phyloP scores from a whole-genome alignment of 306 rosid genomes.

The Quillaja saponaria region DNA sequence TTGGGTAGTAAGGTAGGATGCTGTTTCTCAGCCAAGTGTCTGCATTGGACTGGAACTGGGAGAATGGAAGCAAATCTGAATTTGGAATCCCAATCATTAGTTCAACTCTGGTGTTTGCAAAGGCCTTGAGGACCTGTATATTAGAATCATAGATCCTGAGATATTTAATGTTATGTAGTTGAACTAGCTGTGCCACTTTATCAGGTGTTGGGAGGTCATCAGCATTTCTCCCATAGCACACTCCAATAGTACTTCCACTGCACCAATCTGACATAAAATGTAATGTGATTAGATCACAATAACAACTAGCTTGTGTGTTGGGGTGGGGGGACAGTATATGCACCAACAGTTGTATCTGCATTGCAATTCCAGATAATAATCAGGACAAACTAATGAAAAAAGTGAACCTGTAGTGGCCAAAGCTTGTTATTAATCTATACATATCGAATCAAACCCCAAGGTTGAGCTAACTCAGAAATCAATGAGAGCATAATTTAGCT shows the following conservation, averaged over 20 bases:
- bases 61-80: slow-evolving; percentile 75
- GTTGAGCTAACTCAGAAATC: too few species aligned
- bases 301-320: not conserved
- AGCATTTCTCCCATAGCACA: slow-evolving; percentile 95
- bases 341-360: not conserved
- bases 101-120: slow-evolving; percentile 83
- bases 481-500: too few species aligned
- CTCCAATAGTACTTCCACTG: slow-evolving; percentile 77
- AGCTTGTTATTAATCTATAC: too few species aligned
- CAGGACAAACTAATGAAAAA: slow-evolving; percentile 16
- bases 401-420: not conserved
- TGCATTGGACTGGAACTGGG: slow-evolving; percentile 92
- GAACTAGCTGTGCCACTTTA: slow-evolving; percentile 84
- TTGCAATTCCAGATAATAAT: too few species aligned
- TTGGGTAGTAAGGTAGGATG: slow-evolving; percentile 84
- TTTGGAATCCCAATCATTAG: slow-evolving; percentile 90
- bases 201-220: slow-evolving; percentile 97
- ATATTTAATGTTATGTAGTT: slow-evolving; percentile 80
- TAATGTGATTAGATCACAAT: slow-evolving; percentile 12
- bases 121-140: slow-evolving; percentile 86
- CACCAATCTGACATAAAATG: slow-evolving; percentile 53
- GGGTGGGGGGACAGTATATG: not conserved
- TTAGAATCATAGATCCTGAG: slow-evolving; percentile 85
- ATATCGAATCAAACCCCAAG: too few species aligned
- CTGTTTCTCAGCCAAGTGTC: slow-evolving; percentile 89